Evolutionary conservation across 768 basidiomycete species (phyloP).

Genomic region (Sporobolomyces pararoseus): DNA sequence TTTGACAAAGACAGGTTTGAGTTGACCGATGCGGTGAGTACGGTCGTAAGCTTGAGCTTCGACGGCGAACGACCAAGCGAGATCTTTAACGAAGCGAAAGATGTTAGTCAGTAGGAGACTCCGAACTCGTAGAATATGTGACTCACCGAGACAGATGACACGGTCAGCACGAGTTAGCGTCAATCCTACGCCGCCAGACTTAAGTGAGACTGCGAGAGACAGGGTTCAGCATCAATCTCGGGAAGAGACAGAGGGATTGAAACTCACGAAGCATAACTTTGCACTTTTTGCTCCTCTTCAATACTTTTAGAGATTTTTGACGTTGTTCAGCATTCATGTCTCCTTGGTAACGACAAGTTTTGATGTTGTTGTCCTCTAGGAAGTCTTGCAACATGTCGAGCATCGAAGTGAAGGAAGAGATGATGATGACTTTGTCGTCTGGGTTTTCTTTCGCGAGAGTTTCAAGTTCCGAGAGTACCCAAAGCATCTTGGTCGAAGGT

Average conservation of each 20-base stretch:
- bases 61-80: conserved; percentile 51
- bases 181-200: conserved; percentile 50
- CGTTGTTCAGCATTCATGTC: conserved; percentile 47
- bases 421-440: conserved; percentile 57
- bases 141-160: conserved; percentile 71
- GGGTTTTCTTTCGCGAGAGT: conserved; percentile 8
- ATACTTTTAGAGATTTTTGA: conserved; percentile 45
- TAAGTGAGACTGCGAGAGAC: conserved; percentile 46
- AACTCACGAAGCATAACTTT: conserved; percentile 47
- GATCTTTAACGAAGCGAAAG: conserved; percentile 36
- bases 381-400: conserved; percentile 63
- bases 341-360: conserved; percentile 48
- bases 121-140: not conserved
- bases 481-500: conserved; percentile 33
- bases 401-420: conserved; percentile 69
- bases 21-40: conserved; percentile 51
- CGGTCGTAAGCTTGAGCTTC: conserved; percentile 50
- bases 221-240: not conserved
- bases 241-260: not conserved
- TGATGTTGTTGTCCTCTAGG: conserved; percentile 54
- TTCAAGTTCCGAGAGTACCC: conserved; percentile 22
- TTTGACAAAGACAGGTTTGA: conserved; percentile 32
- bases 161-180: conserved; percentile 58
- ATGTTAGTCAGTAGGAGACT: too few relatives aligned
- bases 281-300: conserved; percentile 41